phyloP scores from a whole-genome alignment of 345 rosid species.

The Cardiospermum halicacabum region DNA sequence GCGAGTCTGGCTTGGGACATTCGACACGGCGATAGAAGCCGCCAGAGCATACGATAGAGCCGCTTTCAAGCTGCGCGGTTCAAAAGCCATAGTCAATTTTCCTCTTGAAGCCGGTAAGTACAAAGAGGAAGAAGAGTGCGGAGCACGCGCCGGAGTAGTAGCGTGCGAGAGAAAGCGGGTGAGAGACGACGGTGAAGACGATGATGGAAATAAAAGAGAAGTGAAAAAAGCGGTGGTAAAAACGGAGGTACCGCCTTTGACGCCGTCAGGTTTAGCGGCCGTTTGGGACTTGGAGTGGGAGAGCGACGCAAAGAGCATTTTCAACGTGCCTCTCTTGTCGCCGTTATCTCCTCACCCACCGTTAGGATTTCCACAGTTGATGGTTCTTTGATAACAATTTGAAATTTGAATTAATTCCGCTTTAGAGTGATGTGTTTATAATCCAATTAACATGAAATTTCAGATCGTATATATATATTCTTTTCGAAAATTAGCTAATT shows the following conservation, averaged over 20 bases:
- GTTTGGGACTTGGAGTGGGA: slow-evolving; percentile 25
- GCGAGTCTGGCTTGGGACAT: slow-evolving; percentile 88
- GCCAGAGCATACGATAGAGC: slow-evolving; percentile 87
- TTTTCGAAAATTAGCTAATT: no score
- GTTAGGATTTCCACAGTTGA: slow-evolving; percentile 25
- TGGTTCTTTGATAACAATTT: slow-evolving; percentile 21
- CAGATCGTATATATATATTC: no score
- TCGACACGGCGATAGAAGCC: slow-evolving; percentile 63
- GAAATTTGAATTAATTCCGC: not conserved
- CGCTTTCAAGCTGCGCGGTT: slow-evolving; percentile 71
- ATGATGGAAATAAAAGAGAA: slow-evolving; percentile 11
- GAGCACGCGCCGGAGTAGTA: slow-evolving; percentile 11
- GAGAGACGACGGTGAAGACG: slow-evolving; percentile 22
- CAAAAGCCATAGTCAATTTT: slow-evolving; percentile 82
- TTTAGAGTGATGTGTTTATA: no score
- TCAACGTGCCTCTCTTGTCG: slow-evolving; percentile 42
- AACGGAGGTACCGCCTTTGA: slow-evolving; percentile 27
- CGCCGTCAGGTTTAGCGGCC: slow-evolving; percentile 41
- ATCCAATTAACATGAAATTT: no score
- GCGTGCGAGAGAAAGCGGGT: slow-evolving; percentile 41
- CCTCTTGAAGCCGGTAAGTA: slow-evolving; percentile 64
- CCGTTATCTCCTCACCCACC: slow-evolving; percentile 51
- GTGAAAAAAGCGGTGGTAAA: slow-evolving; percentile 20
- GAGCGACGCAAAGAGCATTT: slow-evolving; percentile 35
- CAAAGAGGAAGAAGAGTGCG: slow-evolving; percentile 30